Conservation (phyloP, 2,329 filamentous ascomycete species). For the Venturia asperata region DNA sequence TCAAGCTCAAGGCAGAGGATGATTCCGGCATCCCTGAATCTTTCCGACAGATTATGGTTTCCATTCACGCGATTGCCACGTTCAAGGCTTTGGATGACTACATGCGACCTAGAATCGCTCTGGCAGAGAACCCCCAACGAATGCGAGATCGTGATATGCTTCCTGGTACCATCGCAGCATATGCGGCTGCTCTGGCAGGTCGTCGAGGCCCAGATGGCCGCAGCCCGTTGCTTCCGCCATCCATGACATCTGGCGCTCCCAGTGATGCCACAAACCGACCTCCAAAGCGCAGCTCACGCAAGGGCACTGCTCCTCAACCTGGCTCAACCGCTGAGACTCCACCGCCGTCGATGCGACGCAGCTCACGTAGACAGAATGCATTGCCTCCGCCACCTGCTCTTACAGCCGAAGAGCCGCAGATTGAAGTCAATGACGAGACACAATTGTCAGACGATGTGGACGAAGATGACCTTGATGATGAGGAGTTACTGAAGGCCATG, state of each 20-base stretch:
- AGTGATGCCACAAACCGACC: constrained; percentile 28
- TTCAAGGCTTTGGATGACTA: constrained; percentile 98
- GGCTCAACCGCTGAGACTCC: constrained; percentile 37
- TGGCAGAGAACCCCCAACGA: constrained; percentile 65
- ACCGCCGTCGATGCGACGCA: constrained; percentile 49
- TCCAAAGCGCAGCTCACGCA: constrained; percentile 25
- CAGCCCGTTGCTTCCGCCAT: constrained; percentile 19
- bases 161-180: constrained; percentile 63
- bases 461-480: constrained; percentile 49
- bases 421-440: constrained; percentile 92
- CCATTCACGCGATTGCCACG: constrained; percentile 94
- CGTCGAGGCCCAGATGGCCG: constrained; percentile 29
- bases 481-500: constrained; percentile 68
- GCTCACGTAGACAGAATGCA: constrained; percentile 45
- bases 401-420: constrained; percentile 52
- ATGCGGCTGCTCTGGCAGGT: constrained; percentile 65
- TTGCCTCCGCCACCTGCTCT: constrained; percentile 47
- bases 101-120: constrained; percentile 76
- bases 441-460: constrained; percentile 69
- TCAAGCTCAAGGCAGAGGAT: constrained; percentile 83
- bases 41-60: constrained; percentile 94
- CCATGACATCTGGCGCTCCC: constrained; percentile 32
- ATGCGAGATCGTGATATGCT: constrained; percentile 50
- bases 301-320: not conserved
- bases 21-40: constrained; percentile 80